These are phyloP conservation scores for Zygotorulaspora florentina DNA, from an alignment of 805 yeast genomes.

Conservation along the genomic window DNA sequence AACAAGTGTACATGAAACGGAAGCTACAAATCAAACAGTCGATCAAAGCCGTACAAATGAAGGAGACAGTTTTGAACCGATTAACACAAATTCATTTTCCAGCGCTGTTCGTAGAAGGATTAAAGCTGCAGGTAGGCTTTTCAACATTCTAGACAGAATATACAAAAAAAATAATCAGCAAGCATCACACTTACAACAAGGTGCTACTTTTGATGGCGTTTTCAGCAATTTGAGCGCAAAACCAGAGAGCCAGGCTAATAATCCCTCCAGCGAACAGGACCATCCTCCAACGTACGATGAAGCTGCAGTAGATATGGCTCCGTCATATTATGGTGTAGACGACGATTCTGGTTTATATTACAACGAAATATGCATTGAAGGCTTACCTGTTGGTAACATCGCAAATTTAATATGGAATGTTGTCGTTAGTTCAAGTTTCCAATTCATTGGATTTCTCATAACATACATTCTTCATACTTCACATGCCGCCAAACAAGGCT, in stretches of 20 bases:
- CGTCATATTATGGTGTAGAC: constrained; percentile 93
- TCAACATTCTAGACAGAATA: constrained; percentile 39
- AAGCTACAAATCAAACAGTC: neutral
- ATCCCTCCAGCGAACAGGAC: constrained; percentile 40
- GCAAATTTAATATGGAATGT: constrained; percentile 87
- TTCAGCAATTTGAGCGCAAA: constrained; percentile 89
- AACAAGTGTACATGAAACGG: neutral
- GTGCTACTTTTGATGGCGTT: constrained; percentile 67
- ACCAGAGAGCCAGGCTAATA: constrained; percentile 49
- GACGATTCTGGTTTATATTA: constrained; percentile 52
- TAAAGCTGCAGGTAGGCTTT: constrained; percentile 34
- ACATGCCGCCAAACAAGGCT: constrained; percentile 95
- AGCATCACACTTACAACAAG: constrained; percentile 19
- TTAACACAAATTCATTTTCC: constrained; percentile 15
- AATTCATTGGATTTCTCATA: constrained; percentile 85
- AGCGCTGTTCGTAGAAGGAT: constrained; percentile 22
- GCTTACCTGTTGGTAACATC: constrained; percentile 91
- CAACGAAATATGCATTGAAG: constrained; percentile 92
- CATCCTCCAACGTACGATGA: constrained; percentile 87
- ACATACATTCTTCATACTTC: constrained; percentile 92
- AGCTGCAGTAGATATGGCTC: constrained; percentile 89
- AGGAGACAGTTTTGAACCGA: constrained; percentile 8
- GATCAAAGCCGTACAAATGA: neutral
- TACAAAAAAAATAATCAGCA: constrained; percentile 26
- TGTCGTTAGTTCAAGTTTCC: constrained; percentile 85